Evolutionary conservation across 139 green algal genomes (phyloP).

Genomic region (Coelastrella sp.): DNA sequence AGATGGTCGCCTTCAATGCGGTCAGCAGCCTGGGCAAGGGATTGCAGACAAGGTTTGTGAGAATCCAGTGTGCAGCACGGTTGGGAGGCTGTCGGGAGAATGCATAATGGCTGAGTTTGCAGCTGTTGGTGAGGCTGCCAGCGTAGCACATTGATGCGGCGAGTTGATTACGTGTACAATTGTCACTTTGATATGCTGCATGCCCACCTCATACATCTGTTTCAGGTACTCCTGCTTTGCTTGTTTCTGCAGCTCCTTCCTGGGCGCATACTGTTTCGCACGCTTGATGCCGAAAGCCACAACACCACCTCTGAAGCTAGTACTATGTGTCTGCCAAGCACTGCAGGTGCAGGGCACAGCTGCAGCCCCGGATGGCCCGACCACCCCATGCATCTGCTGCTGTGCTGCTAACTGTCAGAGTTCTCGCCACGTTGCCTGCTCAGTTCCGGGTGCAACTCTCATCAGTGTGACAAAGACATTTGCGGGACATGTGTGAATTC

Average conservation of each 20-base stretch:
- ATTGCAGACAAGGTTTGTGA: background rate
- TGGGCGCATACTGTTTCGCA: background rate
- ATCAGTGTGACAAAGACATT: background rate
- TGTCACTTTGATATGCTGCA: background rate
- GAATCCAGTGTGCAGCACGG: background rate
- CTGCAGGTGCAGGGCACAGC: background rate
- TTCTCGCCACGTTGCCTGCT: background rate
- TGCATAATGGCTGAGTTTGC: background rate
- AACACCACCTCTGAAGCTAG: background rate
- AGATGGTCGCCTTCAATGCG: slow-evolving; percentile 38
- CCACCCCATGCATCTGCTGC: background rate
- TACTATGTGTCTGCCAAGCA: background rate
- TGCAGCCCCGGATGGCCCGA: background rate
- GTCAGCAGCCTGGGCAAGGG: slow-evolving; percentile 10
- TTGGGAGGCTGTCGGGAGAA: background rate
- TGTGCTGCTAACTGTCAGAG: background rate
- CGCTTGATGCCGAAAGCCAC: background rate
- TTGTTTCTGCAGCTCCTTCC: slow-evolving; percentile 29
- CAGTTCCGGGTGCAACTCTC: too few species aligned
- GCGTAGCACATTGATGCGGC: too few species aligned
- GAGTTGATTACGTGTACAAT: too few species aligned
- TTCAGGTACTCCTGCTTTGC: slow-evolving; percentile 43
- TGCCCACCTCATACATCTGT: slow-evolving; percentile 37
- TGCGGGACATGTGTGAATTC: too few species aligned
- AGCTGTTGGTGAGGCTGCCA: too few species aligned